These are phyloP conservation scores for Cladophialophora bantiana DNA, from an alignment of 2,329 filamentous ascomycete species.

Conservation along the genomic window DNA sequence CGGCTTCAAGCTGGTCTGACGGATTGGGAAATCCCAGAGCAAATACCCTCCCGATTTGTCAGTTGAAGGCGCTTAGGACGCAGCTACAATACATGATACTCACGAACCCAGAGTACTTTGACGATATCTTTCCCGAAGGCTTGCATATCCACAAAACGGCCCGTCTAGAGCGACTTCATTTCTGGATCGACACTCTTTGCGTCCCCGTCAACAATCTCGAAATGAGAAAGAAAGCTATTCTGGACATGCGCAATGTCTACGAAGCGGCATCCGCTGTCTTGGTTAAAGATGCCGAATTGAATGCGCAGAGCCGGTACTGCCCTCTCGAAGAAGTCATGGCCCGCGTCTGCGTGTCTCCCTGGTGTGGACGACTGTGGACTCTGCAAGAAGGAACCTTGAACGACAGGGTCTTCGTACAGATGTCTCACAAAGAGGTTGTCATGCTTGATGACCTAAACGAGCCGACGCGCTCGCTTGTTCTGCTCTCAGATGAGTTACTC, in stretches of 20 bases:
- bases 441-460: neutral
- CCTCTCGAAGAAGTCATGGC: constrained; percentile 1
- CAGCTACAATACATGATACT: neutral
- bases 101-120: constrained; percentile 4
- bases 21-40: neutral
- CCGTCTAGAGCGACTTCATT: neutral
- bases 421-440: neutral
- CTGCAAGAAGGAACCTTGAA: constrained; percentile 10
- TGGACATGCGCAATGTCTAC: constrained; percentile 5
- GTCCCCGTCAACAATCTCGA: neutral
- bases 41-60: neutral
- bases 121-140: neutral
- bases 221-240: constrained; percentile 1
- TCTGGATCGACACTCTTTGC: constrained; percentile 10
- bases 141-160: neutral
- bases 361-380: constrained; percentile 2
- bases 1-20: neutral
- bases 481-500: neutral
- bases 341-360: neutral
- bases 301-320: neutral
- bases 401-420: neutral
- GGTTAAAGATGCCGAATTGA: constrained; percentile 2
- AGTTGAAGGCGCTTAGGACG: neutral
- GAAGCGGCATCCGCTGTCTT: neutral
- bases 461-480: neutral